Evolutionary conservation across 108 stramenopile species (phyloP).

Genomic region (Phaeodactylum tricornutum): DNA sequence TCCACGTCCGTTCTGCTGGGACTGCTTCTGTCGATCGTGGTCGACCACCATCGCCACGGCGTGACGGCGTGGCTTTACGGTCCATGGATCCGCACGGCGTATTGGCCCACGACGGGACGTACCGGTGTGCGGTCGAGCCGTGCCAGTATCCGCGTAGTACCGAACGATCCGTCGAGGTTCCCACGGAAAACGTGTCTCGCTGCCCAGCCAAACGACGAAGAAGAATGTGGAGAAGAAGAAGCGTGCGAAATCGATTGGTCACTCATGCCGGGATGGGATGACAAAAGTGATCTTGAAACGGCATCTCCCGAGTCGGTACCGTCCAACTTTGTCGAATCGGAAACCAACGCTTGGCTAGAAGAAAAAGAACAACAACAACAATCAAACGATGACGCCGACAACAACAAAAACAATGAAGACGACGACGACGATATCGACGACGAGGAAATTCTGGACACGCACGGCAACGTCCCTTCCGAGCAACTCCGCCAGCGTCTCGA

Average conservation of each 20-base stretch:
- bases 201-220: not conserved
- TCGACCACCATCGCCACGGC: too few relatives aligned
- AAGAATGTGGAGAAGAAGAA: constrained; percentile 2
- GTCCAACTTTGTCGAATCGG: not conserved
- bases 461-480: not conserved
- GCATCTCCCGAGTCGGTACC: not conserved
- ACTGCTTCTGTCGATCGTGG: too few relatives aligned
- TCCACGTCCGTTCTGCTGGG: too few relatives aligned
- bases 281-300: not conserved
- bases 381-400: not conserved
- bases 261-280: constrained; percentile 1
- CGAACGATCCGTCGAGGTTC: too few relatives aligned
- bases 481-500: too few relatives aligned
- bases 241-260: constrained; percentile 1
- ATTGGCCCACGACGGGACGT: too few relatives aligned
- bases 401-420: not conserved
- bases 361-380: not conserved
- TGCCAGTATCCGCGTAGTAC: too few relatives aligned
- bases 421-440: not conserved
- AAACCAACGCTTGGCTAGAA: not conserved
- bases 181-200: too few relatives aligned
- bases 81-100: too few relatives aligned
- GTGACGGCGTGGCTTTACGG: too few relatives aligned
- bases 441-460: not conserved
- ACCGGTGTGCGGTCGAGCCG: too few relatives aligned